These are phyloP conservation scores for Amanita pallidorosea DNA, from an alignment of 768 basidiomycete species.

Conservation along the genomic window DNA sequence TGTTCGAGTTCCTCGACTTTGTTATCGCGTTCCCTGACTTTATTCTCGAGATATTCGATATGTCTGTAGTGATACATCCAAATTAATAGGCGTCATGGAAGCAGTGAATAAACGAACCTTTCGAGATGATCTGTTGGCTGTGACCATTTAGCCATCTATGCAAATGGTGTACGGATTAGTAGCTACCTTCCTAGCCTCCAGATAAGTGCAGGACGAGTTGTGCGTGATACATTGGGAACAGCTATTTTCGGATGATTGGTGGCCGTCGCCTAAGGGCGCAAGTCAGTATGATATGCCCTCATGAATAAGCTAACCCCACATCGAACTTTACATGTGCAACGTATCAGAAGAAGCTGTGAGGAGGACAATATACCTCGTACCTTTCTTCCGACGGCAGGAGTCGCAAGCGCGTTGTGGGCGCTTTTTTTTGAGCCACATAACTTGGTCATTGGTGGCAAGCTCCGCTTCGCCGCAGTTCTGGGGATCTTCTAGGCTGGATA, in stretches of 20 bases:
- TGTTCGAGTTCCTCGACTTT: conserved; percentile 52
- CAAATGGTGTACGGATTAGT: neutral
- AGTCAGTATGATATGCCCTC: neutral
- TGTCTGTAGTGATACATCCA: conserved; percentile 21
- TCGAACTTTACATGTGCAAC: conserved; percentile 23
- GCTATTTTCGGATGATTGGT: conserved; percentile 50
- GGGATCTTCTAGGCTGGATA: neutral
- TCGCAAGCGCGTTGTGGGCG: conserved; percentile 75
- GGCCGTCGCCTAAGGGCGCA: conserved; percentile 46
- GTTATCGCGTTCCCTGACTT: conserved; percentile 45
- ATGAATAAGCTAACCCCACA: conserved; percentile 29
- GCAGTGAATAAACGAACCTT: conserved; percentile 26
- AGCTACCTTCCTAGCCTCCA: conserved; percentile 56
- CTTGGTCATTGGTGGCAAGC: conserved; percentile 8
- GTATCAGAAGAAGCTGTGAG: neutral
- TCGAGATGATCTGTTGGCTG: conserved; percentile 52
- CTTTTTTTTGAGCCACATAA: conserved; percentile 49
- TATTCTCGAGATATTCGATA: conserved; percentile 47
- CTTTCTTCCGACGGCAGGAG: conserved; percentile 75
- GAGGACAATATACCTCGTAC: conserved; percentile 23
- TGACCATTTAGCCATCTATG: neutral
- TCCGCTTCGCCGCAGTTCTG: conserved; percentile 43
- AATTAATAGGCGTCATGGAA: neutral
- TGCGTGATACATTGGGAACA: conserved; percentile 62
- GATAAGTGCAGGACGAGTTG: conserved; percentile 55